Conservation (phyloP, 2,329 filamentous ascomycete genomes). For the Arthrobotrys entomopaga region DNA sequence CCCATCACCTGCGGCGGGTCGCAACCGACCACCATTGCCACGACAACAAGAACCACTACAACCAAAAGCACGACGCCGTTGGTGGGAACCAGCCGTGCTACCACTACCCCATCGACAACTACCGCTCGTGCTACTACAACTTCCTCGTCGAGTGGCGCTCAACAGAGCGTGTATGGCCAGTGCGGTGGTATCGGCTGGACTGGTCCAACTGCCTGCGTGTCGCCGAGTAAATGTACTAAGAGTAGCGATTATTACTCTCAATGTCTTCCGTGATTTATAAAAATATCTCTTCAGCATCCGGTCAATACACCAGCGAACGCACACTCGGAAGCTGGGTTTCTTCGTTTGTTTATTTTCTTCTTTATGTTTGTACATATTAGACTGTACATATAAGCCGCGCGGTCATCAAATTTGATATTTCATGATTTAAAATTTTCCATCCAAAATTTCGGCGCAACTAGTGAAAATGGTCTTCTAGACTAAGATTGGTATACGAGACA, state of each 20-base stretch:
- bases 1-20: slow-evolving; percentile 56
- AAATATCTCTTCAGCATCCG: no score
- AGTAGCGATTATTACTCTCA: slow-evolving; percentile 47
- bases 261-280: slow-evolving; percentile 10
- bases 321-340: no score
- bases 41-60: slow-evolving; percentile 8
- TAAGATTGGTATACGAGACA: no score
- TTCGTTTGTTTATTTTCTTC: not conserved
- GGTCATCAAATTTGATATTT: not conserved
- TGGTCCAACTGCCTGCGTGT: slow-evolving; percentile 41
- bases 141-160: slow-evolving; percentile 8
- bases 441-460: no score
- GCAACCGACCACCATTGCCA: slow-evolving; percentile 13
- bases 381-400: slow-evolving; percentile 2
- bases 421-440: not conserved
- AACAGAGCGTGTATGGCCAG: slow-evolving; percentile 34
- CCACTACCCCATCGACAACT: slow-evolving; percentile 6
- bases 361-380: not conserved
- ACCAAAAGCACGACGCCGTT: slow-evolving; percentile 10
- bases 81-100: slow-evolving; percentile 14
- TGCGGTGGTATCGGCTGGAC: slow-evolving; percentile 53
- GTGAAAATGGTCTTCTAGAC: no score
- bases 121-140: slow-evolving; percentile 22
- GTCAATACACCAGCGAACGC: no score
- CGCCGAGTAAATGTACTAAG: slow-evolving; percentile 29